phyloP scores from a whole-genome alignment of 805 yeast species.

The Allodekkera sacchari region DNA sequence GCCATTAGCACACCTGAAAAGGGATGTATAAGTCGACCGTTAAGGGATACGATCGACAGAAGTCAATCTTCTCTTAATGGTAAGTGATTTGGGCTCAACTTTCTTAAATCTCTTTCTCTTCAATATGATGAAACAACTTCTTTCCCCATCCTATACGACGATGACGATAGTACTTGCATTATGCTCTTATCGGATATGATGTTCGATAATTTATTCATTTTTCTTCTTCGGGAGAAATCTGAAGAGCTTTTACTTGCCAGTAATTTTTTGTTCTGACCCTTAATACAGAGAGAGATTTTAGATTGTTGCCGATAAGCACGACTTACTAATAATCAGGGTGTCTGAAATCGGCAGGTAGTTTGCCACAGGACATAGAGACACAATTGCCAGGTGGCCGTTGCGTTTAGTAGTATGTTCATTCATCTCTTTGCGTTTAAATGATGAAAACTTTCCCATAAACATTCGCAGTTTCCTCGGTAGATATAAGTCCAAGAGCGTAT shows the following conservation, averaged over 20 bases:
- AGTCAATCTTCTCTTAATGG: not conserved
- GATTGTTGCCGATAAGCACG: not conserved
- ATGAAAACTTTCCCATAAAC: constrained; percentile 71
- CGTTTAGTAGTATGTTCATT: constrained; percentile 1
- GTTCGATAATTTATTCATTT: constrained; percentile 47
- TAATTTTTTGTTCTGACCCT: constrained; percentile 56
- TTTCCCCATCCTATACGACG: constrained; percentile 91
- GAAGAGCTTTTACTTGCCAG: constrained; percentile 81
- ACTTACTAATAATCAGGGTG: no score
- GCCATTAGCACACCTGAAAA: constrained; percentile 4
- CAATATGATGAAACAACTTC: constrained; percentile 42
- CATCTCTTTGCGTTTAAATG: constrained; percentile 29
- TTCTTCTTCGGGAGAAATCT: constrained; percentile 24
- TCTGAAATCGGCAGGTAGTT: no score
- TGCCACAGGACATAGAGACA: no score
- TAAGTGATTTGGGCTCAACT: not conserved
- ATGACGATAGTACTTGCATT: no score
- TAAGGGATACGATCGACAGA: constrained; percentile 1
- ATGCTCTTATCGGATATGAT: no score
- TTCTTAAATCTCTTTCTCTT: constrained; percentile 5
- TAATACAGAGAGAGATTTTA: not conserved
- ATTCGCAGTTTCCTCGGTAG: constrained; percentile 98
- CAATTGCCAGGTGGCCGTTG: not conserved
- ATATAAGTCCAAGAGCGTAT: constrained; percentile 44
- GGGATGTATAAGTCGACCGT: not conserved